Percentiles rank a stretch among this genome's conserved stretches.
These are phyloP conservation scores for Carex cristatella DNA, from an alignment of 176 grass and related monocot species.

Conservation along the genomic window DNA sequence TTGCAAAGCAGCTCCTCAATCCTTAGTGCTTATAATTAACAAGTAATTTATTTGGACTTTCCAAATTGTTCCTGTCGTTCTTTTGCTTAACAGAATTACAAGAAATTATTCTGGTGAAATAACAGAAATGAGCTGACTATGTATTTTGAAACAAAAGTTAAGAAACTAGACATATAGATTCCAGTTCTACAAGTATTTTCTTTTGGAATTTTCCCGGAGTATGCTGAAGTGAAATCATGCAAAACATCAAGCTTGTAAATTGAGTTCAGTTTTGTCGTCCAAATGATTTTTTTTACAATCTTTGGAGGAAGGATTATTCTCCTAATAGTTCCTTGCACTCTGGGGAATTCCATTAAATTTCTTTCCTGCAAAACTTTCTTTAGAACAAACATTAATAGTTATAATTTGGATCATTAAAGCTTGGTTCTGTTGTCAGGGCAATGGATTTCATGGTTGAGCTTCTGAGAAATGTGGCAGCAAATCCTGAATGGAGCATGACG, in stretches of 20 bases:
- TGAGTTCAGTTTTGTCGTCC: background rate
- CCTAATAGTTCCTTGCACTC: background rate
- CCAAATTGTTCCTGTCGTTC: too few species aligned
- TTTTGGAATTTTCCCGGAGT: background rate
- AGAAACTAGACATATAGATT: background rate
- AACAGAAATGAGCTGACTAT: background rate
- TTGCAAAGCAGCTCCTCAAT: constrained; percentile 1
- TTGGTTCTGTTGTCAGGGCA: constrained; percentile 19
- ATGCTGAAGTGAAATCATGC: background rate
- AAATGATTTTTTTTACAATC: too few species aligned
- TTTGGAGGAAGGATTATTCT: background rate
- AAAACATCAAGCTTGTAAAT: background rate
- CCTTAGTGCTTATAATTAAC: background rate
- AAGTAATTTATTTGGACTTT: background rate
- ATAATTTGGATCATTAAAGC: background rate
- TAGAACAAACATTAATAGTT: background rate
- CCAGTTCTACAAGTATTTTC: background rate
- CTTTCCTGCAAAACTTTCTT: background rate
- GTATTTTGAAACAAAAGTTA: background rate
- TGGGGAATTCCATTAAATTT: background rate
- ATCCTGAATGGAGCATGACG: constrained; percentile 35
- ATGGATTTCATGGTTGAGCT: constrained; percentile 41
- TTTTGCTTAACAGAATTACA: background rate
- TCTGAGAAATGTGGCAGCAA: constrained; percentile 14
- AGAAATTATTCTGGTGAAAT: background rate